Conservation (phyloP, 2,329 filamentous ascomycete genomes). For the Lachnellula occidentalis region DNA sequence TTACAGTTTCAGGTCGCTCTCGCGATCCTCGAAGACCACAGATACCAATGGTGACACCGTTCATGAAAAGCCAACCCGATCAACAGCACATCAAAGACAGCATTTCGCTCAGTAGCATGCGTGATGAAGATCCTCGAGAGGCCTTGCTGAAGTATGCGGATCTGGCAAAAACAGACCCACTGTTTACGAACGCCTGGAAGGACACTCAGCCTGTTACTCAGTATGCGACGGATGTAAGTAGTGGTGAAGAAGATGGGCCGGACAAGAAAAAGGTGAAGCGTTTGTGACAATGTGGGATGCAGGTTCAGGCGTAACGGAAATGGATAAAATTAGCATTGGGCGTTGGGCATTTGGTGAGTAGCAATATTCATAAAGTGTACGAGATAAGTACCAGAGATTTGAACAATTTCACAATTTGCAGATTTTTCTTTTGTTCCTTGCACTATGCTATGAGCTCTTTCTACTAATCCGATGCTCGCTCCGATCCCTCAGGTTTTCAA, state of each 20-base stretch:
- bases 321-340: not conserved
- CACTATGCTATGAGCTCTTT: too few relatives aligned
- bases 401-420: not conserved
- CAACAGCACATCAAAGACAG: slow-evolving; percentile 82
- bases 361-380: not conserved
- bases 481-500: too few relatives aligned
- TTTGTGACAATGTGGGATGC: not conserved
- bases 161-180: slow-evolving; percentile 83
- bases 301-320: not conserved
- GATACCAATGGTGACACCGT: slow-evolving; percentile 78
- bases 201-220: slow-evolving; percentile 88
- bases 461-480: too few relatives aligned
- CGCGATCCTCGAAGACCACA: slow-evolving; percentile 81
- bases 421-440: not conserved
- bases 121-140: slow-evolving; percentile 93
- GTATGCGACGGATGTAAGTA: slow-evolving; percentile 75
- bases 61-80: slow-evolving; percentile 84
- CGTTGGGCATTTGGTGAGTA: not conserved
- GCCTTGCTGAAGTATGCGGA: slow-evolving; percentile 93
- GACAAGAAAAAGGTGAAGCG: slow-evolving; percentile 58
- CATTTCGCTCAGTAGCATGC: slow-evolving; percentile 85
- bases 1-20: slow-evolving; percentile 72
- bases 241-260: slow-evolving; percentile 63
- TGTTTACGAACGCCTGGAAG: slow-evolving; percentile 93
- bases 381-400: not conserved